These are phyloP conservation scores for Vaccinium myrtillus DNA, from an alignment of 148 eudicot species.

Conservation along the genomic window DNA sequence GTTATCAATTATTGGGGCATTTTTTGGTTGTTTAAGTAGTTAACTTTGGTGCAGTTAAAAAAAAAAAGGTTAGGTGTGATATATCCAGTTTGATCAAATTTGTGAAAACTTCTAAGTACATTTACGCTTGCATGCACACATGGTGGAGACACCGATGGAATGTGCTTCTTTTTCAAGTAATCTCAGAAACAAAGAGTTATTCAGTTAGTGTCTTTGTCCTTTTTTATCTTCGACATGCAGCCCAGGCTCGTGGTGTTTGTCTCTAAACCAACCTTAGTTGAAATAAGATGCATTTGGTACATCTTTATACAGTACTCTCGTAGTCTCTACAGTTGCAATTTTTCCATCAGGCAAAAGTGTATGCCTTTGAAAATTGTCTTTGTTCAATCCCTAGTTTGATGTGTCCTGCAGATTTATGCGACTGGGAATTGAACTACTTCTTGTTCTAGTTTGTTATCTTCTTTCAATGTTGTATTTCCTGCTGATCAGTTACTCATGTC, in stretches of 20 bases:
- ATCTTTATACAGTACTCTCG: neutral
- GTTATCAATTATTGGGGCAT: neutral
- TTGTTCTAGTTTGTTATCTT: neutral
- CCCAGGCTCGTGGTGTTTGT: neutral
- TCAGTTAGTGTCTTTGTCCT: neutral
- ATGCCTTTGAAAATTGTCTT: neutral
- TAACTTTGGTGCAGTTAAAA: neutral
- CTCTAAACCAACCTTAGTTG: neutral
- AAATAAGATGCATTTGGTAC: neutral
- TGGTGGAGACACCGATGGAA: neutral
- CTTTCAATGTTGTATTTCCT: neutral
- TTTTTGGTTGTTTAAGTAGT: neutral
- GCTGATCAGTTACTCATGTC: neutral
- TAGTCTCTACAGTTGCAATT: neutral
- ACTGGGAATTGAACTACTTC: neutral
- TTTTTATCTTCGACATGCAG: neutral
- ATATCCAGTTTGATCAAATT: neutral
- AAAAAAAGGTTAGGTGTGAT: neutral
- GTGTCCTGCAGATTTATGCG: neutral
- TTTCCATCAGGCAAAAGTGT: neutral
- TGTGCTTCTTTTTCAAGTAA: neutral
- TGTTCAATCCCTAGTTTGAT: neutral
- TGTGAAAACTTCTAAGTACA: neutral
- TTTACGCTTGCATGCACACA: neutral
- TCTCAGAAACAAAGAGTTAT: neutral